Evolutionary conservation across 1,284 basidiomycete species (phyloP), one percentile per base, ranked within the genome.

Genomic region (Irpex rosettiformis): DNA sequence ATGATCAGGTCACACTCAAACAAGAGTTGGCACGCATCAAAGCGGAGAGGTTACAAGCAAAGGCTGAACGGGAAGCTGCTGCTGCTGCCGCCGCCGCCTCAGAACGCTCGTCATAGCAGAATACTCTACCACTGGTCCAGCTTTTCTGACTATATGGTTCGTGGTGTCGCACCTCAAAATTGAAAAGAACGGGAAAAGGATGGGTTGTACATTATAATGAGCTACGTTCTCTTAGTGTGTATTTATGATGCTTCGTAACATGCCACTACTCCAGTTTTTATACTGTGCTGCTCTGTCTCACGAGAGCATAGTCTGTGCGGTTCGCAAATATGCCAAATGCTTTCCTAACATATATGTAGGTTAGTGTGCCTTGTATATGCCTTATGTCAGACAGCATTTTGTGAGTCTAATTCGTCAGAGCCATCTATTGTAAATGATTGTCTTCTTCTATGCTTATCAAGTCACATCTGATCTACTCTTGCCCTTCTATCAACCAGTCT

Each of bases 1-100:
- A 80, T 27, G 83, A 89, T 65, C 83, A 85, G 59, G 77, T 75
- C 48, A 80, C 80, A 45, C 76, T 92, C 24, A 79, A 82, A 58
- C 82, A 82, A 62, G 88, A 91, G 69, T 72, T 91, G 54, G 84
- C 83, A 42, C 82, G 85, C 62, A 86, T 90, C 61, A 86, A 85
- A 65, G 81, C 82, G 4, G 82, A 85, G 65, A 80, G 86, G 58
- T 66, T 83, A 79, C 80, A 40, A 78, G 76, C 43, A 55, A 75
- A 69, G 71, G 64, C 69, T 42, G 70, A 78, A 61, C 70, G 71
- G 58, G 73, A 75, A 48, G 69, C 78, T 40, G 73, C 73, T 49
- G 77, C 75, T 58, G 65, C 65, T 53, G 63, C 69, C 55, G 65
- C 65, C 52, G 63, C 69, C 55, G 67, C 67, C 53, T 62, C 66